A percentile compares a stretch with the other conserved stretches of the same genome.
Conservation (phyloP, 2,329 filamentous ascomycete species). For the Xylaria sp. region DNA sequence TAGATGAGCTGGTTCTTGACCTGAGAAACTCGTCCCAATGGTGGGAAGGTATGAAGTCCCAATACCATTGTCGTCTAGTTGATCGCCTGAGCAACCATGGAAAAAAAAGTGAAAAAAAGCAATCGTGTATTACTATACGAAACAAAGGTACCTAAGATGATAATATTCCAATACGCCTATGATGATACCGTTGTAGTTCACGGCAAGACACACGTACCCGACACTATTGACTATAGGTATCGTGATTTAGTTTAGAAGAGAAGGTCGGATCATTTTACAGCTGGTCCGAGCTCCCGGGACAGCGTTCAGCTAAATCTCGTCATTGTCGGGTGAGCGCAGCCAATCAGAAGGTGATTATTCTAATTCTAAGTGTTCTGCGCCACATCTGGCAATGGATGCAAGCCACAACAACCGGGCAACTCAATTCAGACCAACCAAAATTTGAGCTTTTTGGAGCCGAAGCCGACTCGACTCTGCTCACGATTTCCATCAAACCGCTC, state of each 20-base stretch:
- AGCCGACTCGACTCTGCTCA: conserved; percentile 46
- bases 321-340: conserved; percentile 24
- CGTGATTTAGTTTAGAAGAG: neutral
- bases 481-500: conserved; percentile 64
- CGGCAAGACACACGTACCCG: neutral
- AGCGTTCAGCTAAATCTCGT: conserved; percentile 10
- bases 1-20: conserved; percentile 59
- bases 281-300: conserved; percentile 28
- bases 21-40: conserved; percentile 78
- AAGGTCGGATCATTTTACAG: neutral
- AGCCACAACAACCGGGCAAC: conserved; percentile 35
- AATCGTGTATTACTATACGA: neutral
- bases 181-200: neutral
- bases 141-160: neutral
- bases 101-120: neutral
- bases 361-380: conserved; percentile 22
- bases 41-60: conserved; percentile 68
- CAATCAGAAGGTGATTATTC: conserved; percentile 45
- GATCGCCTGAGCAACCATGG: neutral
- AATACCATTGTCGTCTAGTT: conserved; percentile 43
- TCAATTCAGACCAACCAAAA: conserved; percentile 47
- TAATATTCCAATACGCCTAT: neutral
- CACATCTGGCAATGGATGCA: conserved; percentile 19
- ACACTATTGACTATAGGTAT: neutral
- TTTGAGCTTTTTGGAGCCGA: conserved; percentile 44